Conservation (phyloP, 495 filamentous ascomycete species). For the Lepraria neglecta region DNA sequence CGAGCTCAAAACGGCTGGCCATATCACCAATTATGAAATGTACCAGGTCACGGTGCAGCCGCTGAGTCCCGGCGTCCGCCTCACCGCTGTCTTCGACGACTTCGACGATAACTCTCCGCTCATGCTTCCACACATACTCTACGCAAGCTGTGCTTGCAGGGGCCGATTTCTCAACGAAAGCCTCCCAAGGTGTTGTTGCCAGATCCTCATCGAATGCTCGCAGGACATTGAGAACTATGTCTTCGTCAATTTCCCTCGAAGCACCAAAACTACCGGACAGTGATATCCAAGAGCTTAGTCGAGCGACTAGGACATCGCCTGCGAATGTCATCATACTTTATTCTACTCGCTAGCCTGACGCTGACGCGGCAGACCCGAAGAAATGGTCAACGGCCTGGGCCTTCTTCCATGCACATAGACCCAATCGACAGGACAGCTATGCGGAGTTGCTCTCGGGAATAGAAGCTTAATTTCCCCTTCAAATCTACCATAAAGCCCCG, state of each 20-base stretch:
- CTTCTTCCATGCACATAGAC: background rate
- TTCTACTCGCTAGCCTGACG: background rate
- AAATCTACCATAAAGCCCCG: background rate
- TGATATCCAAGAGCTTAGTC: background rate
- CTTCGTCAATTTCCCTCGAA: background rate
- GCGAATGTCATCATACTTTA: background rate
- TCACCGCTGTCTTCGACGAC: background rate
- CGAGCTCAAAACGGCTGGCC: background rate
- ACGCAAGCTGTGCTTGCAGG: background rate
- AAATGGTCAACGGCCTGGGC: background rate
- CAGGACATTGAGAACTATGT: background rate
- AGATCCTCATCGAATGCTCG: background rate
- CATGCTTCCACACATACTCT: background rate
- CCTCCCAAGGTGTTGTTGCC: background rate
- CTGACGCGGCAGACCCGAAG: background rate
- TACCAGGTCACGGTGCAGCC: background rate
- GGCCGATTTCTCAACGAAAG: conserved; percentile 4
- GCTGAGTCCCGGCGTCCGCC: background rate
- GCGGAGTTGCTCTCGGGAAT: background rate
- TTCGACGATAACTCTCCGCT: background rate
- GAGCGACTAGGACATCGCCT: background rate
- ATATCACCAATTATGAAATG: background rate
- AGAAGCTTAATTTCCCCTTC: background rate
- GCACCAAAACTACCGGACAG: background rate
- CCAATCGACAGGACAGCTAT: background rate